phyloP scores from a whole-genome alignment of 1,139 yeast species.

The Yamadazyma sp. region DNA sequence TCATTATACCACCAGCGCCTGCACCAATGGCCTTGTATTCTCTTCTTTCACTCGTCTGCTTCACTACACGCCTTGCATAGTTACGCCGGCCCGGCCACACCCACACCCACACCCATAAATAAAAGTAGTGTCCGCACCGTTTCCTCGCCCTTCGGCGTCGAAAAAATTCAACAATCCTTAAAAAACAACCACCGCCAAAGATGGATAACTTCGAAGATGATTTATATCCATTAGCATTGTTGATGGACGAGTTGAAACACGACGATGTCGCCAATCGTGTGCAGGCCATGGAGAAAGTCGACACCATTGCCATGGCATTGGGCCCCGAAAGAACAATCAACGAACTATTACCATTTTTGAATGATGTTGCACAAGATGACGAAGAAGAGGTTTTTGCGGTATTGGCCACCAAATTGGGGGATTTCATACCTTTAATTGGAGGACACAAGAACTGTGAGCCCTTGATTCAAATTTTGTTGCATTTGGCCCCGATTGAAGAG shows the following conservation, averaged over 20 bases:
- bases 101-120: not conserved
- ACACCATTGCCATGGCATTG: slow-evolving; percentile 91
- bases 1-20: too few species aligned
- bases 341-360: slow-evolving; percentile 85
- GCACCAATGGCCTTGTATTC: too few species aligned
- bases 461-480: slow-evolving; percentile 81
- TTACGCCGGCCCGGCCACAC: not conserved
- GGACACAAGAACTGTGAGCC: slow-evolving; percentile 78
- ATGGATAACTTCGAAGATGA: slow-evolving; percentile 56
- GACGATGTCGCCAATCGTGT: slow-evolving; percentile 94
- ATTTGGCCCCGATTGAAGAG: slow-evolving; percentile 91
- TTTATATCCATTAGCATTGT: slow-evolving; percentile 88
- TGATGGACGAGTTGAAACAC: slow-evolving; percentile 93
- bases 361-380: slow-evolving; percentile 92
- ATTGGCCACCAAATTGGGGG: slow-evolving; percentile 86
- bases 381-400: slow-evolving; percentile 98
- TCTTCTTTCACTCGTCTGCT: too few species aligned
- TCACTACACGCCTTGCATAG: too few species aligned
- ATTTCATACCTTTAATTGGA: slow-evolving; percentile 82
- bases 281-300: slow-evolving; percentile 91
- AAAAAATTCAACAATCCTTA: slow-evolving; percentile 13
- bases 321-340: slow-evolving; percentile 91
- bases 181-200: slow-evolving; percentile 4
- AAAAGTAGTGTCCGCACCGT: not conserved
- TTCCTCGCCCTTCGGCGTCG: slow-evolving; percentile 3